phyloP scores from a whole-genome alignment of 176 grass and related monocot species.

The Phoenix roebelenii region DNA sequence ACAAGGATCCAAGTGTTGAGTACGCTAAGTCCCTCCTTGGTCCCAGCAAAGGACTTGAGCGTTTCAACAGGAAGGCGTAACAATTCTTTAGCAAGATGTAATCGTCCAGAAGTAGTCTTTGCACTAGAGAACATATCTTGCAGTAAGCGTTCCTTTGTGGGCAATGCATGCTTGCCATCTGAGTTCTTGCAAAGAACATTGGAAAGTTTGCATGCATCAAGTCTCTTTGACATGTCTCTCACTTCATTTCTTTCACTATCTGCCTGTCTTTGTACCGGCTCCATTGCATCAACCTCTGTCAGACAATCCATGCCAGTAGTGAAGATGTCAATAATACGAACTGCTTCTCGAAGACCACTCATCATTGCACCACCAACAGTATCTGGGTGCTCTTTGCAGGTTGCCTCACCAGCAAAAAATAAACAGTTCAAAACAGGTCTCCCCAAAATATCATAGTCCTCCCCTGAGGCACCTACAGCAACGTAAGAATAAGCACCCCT shows the following conservation, averaged over 20 bases:
- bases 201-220: slow-evolving; percentile 72
- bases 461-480: slow-evolving; percentile 80
- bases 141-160: slow-evolving; percentile 65
- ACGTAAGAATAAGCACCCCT: slow-evolving; percentile 96
- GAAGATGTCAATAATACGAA: slow-evolving; percentile 77
- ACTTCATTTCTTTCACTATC: slow-evolving; percentile 90
- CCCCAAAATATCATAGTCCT: slow-evolving; percentile 94
- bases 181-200: slow-evolving; percentile 59
- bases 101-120: slow-evolving; percentile 79
- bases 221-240: slow-evolving; percentile 68
- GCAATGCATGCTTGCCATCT: slow-evolving; percentile 39
- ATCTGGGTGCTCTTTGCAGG: slow-evolving; percentile 98
- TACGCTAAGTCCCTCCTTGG: slow-evolving; percentile 72
- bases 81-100: slow-evolving; percentile 85
- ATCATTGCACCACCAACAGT: slow-evolving; percentile 99
- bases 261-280: slow-evolving; percentile 58
- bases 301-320: slow-evolving; percentile 70
- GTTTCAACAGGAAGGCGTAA: slow-evolving; percentile 51
- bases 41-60: slow-evolving; percentile 88
- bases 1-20: slow-evolving; percentile 98
- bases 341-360: slow-evolving; percentile 93
- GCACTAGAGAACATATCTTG: slow-evolving; percentile 91
- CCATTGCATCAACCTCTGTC: slow-evolving; percentile 77
- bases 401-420: slow-evolving; percentile 97
- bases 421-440: slow-evolving; percentile 80